These are phyloP conservation scores for Nakazawaea peltata DNA, from an alignment of 805 yeast species.

Conservation along the genomic window DNA sequence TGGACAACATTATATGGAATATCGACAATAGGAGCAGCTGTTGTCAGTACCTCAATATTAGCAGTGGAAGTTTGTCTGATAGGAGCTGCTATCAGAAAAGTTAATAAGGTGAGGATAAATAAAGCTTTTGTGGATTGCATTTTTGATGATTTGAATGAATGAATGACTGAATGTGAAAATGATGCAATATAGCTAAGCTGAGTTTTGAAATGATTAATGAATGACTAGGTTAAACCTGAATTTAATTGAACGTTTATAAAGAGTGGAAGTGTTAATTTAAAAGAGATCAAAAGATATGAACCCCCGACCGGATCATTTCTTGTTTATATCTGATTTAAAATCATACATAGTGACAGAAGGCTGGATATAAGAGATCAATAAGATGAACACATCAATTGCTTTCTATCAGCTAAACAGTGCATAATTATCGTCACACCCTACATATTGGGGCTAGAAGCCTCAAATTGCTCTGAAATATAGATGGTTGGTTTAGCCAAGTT, in stretches of 20 bases:
- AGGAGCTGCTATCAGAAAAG: slow-evolving; percentile 1
- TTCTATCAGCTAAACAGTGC: too few relatives aligned
- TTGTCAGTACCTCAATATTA: background rate
- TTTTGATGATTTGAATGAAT: background rate
- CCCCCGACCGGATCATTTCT: too few relatives aligned
- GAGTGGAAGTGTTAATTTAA: too few relatives aligned
- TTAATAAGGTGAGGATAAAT: background rate
- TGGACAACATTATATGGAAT: slow-evolving; percentile 9
- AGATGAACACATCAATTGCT: too few relatives aligned
- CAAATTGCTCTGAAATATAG: background rate
- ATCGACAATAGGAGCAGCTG: background rate
- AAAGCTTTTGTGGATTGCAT: background rate
- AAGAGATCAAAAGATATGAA: too few relatives aligned
- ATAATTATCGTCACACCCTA: too few relatives aligned
- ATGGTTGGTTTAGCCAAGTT: slow-evolving; percentile 1
- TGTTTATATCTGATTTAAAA: too few relatives aligned
- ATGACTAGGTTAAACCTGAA: slow-evolving; percentile 1
- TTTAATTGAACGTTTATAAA: too few relatives aligned
- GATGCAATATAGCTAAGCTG: background rate
- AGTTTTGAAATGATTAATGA: slow-evolving; percentile 2
- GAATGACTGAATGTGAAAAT: slow-evolving; percentile 1
- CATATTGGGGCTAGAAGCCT: too few relatives aligned
- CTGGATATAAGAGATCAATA: too few relatives aligned
- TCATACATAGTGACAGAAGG: too few relatives aligned
- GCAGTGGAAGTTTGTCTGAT: background rate